Base-by-base conservation (phyloP, 73 alveolate genomes). In the Paramecium biaurelia region DNA sequence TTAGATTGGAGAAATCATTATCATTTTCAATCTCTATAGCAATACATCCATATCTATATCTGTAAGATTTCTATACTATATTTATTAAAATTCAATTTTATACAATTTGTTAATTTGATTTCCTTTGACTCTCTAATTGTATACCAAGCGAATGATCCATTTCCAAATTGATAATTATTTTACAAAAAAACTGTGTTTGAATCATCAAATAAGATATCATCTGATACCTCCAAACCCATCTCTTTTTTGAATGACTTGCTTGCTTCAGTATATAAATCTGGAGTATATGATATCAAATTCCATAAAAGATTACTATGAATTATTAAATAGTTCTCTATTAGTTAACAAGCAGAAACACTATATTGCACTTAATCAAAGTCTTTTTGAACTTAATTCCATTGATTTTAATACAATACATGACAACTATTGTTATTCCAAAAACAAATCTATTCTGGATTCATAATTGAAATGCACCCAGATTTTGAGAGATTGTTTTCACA, bases 271-370 rank as follows among this genome's bases (percentile, higher is more conserved):
- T 43, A 21, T 42, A 79, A 26, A 79, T 79, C 49, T n/a, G 90
- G 90, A 41, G 30, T 9, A 45, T 79, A 79, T 1, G 32, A 21
- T 11, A 47, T 41, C 74, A 79, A 23, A 7, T 21, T 10, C 90
- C 90, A 79, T 47, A 79, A 79, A 7, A 79, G 20, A n/a, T n/a
- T 42, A 47, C 28, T 38, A 21, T 79, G 90, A 58, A 79, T 79
- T 2, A 79, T 45, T 47, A 79, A 23, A 47, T 43, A 79, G 18
- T 45, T 11, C 24, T 79, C 74, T 20, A 79, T 79, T 20, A 9
- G 5, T 1, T 53, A 41, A 79, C 90, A 79, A 24, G 90, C 90
- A 20, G 90, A 79, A 24, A 41, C 70, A 79, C 90, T 79, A 45
- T 79, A 79, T 34, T 38, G 1, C 2, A 11, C 47, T 30, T 12